Base-by-base conservation (phyloP, 2,329 filamentous ascomycete genomes). In the Trichoderma sp. region DNA sequence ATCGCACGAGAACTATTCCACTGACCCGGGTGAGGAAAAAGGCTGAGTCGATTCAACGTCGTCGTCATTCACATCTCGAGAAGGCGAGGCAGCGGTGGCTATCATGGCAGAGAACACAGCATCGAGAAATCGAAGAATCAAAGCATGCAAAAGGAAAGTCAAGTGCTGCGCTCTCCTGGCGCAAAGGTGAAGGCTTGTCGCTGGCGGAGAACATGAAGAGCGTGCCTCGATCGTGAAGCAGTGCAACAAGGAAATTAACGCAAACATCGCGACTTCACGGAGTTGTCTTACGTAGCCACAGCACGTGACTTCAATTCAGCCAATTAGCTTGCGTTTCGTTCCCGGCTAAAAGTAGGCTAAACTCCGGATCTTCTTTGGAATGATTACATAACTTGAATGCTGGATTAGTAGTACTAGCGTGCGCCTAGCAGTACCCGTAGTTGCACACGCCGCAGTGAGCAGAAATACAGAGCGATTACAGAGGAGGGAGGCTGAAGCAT, bases 1-100 rank as follows among this genome's bases (percentile, higher is more conserved):
- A 63, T 63, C 24, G 64, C 64, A 15, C 51, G 4, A 67, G 51
- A 67, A 57, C 51, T 39, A 56, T 67, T 67, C n/a, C 51, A 57
- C 64, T 67, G 15, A 67, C 64, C 64, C 47, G 4, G 47, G 51
- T 18, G 64, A 56, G 63, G 43, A 67, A n/a, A 67, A 14, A 39
- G 47, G 64, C 51, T 67, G 64, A 21, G 64, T 57, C 32, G 64
- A 18, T n/a, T 57, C 51, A 21, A 9, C 51, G n/a, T n/a, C 24
- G 30, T 28, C 24, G 30, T 36, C 51, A 12, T 67, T 15, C 26
- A 26, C 15, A 30, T 26, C 21, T 21, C n/a, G 47, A 26, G 15
- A 34, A 8, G 15, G 32, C 15, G 64, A 39, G 36, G 14, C 24
- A 8, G 15, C 6, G 14, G 30, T 14, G 14, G 26, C 11, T 36